Percentiles rank a stretch among this genome's conserved stretches.
These are phyloP conservation scores for Suillus fuscotomentosus DNA, from an alignment of 768 basidiomycete genomes.

Conservation along the genomic window DNA sequence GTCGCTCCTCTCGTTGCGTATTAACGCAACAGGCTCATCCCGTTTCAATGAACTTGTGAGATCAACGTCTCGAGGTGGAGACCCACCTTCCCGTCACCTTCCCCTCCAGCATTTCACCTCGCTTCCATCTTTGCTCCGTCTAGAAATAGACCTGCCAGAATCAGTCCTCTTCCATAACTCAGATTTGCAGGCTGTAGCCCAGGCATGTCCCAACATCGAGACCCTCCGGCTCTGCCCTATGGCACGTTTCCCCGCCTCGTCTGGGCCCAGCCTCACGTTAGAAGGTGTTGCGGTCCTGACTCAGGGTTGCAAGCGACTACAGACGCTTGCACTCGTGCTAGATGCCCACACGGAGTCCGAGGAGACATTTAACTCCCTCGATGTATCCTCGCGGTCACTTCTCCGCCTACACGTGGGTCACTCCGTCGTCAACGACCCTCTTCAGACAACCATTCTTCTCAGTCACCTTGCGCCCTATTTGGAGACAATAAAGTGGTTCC, in stretches of 20 bases:
- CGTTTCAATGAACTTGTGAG: constrained; percentile 81
- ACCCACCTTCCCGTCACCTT: constrained; percentile 58
- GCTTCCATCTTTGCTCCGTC: constrained; percentile 54
- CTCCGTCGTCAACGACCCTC: constrained; percentile 68
- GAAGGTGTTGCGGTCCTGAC: constrained; percentile 62
- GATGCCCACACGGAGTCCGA: constrained; percentile 50
- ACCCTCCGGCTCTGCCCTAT: constrained; percentile 65
- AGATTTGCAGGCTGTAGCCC: constrained; percentile 59
- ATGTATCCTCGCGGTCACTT: constrained; percentile 62
- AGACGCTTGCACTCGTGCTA: constrained; percentile 65
- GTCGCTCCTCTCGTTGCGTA: constrained; percentile 57
- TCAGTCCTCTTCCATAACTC: constrained; percentile 62
- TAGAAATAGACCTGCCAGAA: constrained; percentile 79
- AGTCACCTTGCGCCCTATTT: constrained; percentile 76
- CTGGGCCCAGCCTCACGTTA: constrained; percentile 57
- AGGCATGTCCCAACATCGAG: constrained; percentile 67
- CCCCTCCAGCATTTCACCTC: constrained; percentile 56
- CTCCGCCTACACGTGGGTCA: constrained; percentile 74
- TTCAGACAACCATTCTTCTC: constrained; percentile 67
- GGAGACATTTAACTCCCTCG: constrained; percentile 44
- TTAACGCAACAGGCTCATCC: constrained; percentile 66
- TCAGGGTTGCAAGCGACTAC: constrained; percentile 55
- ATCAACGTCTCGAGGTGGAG: constrained; percentile 63
- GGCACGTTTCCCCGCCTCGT: constrained; percentile 58
- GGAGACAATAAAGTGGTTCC: constrained; percentile 73